phyloP scores from a whole-genome alignment of 169 alveolate genomes.

The Plasmodium relictum region DNA sequence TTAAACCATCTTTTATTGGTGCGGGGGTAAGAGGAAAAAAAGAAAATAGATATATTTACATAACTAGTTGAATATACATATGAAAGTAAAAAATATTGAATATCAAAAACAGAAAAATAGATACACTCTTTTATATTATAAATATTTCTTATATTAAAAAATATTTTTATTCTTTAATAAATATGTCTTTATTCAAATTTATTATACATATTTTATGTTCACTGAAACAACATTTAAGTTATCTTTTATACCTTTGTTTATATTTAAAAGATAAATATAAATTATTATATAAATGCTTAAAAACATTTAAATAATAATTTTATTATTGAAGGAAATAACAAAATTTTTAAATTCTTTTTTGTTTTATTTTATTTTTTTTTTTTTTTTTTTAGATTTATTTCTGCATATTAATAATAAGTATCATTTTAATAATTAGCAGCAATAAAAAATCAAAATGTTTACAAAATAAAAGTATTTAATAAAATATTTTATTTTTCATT shows the following conservation, averaged over 20 bases:
- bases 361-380: background rate
- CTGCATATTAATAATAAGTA: constrained; percentile 40
- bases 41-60: constrained; percentile 1
- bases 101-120: no score
- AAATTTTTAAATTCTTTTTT: background rate
- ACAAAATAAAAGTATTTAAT: constrained; percentile 19
- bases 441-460: constrained; percentile 26
- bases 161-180: no score
- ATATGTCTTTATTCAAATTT: no score
- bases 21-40: constrained; percentile 71
- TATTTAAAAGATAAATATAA: background rate
- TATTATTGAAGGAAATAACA: background rate
- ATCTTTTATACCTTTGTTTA: background rate
- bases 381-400: constrained; percentile 50
- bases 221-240: no score
- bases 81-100: no score
- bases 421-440: constrained; percentile 18
- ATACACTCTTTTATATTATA: no score
- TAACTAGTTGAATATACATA: background rate
- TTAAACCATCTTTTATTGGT: constrained; percentile 59
- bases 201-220: no score
- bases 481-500: background rate
- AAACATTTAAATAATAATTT: background rate
- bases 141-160: no score
- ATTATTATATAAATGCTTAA: no score